Base-by-base conservation (phyloP, 2,329 filamentous ascomycete species). In the Ophiostoma fasciatum region DNA sequence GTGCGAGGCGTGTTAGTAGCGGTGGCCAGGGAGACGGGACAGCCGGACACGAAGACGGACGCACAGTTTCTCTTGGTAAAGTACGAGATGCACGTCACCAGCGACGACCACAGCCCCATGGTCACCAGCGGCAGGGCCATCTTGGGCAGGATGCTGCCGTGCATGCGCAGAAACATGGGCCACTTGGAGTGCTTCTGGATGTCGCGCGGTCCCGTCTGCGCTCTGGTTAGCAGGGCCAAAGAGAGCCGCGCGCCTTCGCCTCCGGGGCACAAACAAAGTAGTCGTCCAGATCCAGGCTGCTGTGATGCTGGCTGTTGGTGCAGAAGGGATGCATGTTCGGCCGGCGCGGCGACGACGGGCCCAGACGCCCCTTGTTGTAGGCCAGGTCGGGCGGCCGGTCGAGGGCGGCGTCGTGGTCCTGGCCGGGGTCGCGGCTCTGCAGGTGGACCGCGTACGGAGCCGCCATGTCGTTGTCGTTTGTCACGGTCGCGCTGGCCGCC, bases 141-240 rank as follows among this genome's bases (percentile, higher is more conserved):
- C 50, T 81, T 78, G 11, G 82, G 82, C 23, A 51, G 36, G 39
- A 82, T 75, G 47, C 75, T 82, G 46, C 82, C 82, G 51, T 84
- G 80, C 57, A 87, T 65, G 44, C 80, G 77, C 49, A 87, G 57
- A 52, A 85, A 83, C 46, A 76, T 68, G 8, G 82, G 81, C 68
- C 79, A 78, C 67, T 82, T 85, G 19, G 79, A 84, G 55, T 85
- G 80, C 48, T 74, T 73, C 38, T 74, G 64, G 42, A 81, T 69
- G 54, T 84, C 75, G 13, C 45, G 42, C 37, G 82, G 82, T 12
- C 72, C 73, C 13, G 53, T 54, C 60, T 62, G 15, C 15, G 27
- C 11, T n/a, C 4, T 6, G 11, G 17, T 31, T 22, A 18, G 22
- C 7, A 17, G 4, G 7, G 23, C 4, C 13, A 40, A 11, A n/a